phyloP scores from a whole-genome alignment of 2,329 filamentous ascomycete genomes.

The Claviceps sp. region DNA sequence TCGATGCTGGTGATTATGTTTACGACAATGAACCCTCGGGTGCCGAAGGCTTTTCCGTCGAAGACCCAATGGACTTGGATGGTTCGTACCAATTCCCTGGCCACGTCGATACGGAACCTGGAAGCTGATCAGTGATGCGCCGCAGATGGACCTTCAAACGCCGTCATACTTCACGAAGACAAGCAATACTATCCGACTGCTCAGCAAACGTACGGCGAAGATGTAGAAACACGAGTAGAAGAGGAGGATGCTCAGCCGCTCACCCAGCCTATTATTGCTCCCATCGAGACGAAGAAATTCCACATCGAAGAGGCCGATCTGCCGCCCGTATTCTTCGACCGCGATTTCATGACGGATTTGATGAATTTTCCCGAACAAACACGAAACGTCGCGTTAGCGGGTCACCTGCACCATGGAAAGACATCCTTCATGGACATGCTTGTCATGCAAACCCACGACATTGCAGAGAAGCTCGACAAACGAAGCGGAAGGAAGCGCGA shows the following conservation, averaged over 20 bases:
- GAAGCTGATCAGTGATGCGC: slow-evolving; percentile 1
- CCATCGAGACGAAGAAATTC: slow-evolving; percentile 91
- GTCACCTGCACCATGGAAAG: slow-evolving; percentile 94
- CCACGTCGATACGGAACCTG: neutral
- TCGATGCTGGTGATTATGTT: slow-evolving; percentile 62
- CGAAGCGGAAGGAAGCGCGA: slow-evolving; percentile 70
- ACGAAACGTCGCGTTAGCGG: slow-evolving; percentile 81
- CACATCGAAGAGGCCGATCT: slow-evolving; percentile 84
- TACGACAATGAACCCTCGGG: slow-evolving; percentile 67
- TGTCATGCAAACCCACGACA: slow-evolving; percentile 86
- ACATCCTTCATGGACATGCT: slow-evolving; percentile 98
- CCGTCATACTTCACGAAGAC: slow-evolving; percentile 95
- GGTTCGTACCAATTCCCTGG: slow-evolving; percentile 30
- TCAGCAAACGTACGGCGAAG: slow-evolving; percentile 83
- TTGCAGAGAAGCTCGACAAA: slow-evolving; percentile 65
- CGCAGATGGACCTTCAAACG: slow-evolving; percentile 75
- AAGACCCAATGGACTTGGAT: slow-evolving; percentile 91
- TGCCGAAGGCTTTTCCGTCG: slow-evolving; percentile 48
- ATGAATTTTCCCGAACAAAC: slow-evolving; percentile 95
- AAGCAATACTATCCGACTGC: slow-evolving; percentile 99
- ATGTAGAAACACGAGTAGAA: slow-evolving; percentile 90
- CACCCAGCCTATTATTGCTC: slow-evolving; percentile 83
- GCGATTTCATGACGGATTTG: slow-evolving; percentile 86
- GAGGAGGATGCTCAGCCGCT: slow-evolving; percentile 95
- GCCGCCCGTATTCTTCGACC: slow-evolving; percentile 74